Evolutionary conservation across 1,139 yeast genomes (phyloP).

Genomic region (Kodamaea sp.): DNA sequence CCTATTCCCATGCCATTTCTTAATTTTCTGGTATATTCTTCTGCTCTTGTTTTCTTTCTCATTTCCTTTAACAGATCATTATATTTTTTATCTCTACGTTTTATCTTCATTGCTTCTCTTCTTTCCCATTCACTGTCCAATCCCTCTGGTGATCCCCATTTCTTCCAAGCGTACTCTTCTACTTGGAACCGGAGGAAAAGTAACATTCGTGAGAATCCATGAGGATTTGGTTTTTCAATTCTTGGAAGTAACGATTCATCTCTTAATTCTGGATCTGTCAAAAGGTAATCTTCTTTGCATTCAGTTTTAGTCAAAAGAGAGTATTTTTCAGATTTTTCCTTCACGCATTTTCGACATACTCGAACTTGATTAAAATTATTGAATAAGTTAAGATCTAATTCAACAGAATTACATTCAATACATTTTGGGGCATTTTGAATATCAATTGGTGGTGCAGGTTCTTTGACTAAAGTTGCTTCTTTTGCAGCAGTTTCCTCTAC

Average conservation of each 20-base stretch:
- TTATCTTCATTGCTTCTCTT: conserved; percentile 67
- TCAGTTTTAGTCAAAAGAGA: conserved; percentile 92
- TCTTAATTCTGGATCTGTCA: conserved; percentile 87
- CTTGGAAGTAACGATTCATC: conserved; percentile 68
- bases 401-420: conserved; percentile 73
- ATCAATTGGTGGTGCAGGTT: conserved; percentile 69
- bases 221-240: conserved; percentile 91
- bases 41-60: conserved; percentile 90
- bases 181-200: conserved; percentile 83
- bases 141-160: conserved; percentile 92
- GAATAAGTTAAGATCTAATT: conserved; percentile 69
- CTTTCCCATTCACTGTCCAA: conserved; percentile 90
- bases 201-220: conserved; percentile 92
- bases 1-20: conserved; percentile 52
- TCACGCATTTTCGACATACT: conserved; percentile 78
- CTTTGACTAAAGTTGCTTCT: conserved; percentile 48
- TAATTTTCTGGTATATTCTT: conserved; percentile 72
- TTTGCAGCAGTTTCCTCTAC: conserved; percentile 19
- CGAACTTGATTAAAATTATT: conserved; percentile 62
- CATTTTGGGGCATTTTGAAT: conserved; percentile 73
- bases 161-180: conserved; percentile 85
- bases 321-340: conserved; percentile 77
- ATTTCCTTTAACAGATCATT: conserved; percentile 73
- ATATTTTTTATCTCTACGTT: conserved; percentile 76
- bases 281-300: conserved; percentile 83